These are phyloP conservation scores for Cardamine resedifolia DNA, from an alignment of 345 rosid genomes.

Conservation along the genomic window DNA sequence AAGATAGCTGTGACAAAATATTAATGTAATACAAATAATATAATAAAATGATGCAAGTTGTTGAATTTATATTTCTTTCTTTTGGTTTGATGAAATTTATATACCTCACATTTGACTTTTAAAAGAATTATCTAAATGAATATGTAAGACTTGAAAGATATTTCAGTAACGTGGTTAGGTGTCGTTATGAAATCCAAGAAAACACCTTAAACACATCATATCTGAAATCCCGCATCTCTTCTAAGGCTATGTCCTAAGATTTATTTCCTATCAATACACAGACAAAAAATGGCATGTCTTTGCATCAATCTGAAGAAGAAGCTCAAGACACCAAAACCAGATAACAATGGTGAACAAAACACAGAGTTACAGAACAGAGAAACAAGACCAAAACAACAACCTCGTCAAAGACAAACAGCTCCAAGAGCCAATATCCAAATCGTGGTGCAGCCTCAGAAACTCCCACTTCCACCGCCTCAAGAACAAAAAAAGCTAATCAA, in stretches of 20 bases:
- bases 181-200: constrained; percentile 23
- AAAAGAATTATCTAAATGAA: too few relatives aligned
- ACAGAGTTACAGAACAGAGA: constrained; percentile 10
- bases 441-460: constrained; percentile 35
- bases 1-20: constrained; percentile 26
- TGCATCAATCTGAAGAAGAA: constrained; percentile 37
- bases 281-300: constrained; percentile 30
- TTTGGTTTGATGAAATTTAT: neutral
- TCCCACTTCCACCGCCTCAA: constrained; percentile 37
- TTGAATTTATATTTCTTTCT: neutral
- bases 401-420: constrained; percentile 31
- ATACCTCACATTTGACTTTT: constrained; percentile 16
- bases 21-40: neutral
- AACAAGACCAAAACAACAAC: constrained; percentile 12
- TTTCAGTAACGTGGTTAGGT: constrained; percentile 33
- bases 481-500: constrained; percentile 14
- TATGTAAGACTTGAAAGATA: too few relatives aligned
- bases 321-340: constrained; percentile 27
- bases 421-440: constrained; percentile 29
- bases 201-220: constrained; percentile 4
- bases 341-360: constrained; percentile 4
- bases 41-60: constrained; percentile 22
- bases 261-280: neutral
- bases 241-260: neutral
- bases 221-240: neutral